Base-by-base conservation (phyloP, 805 yeast genomes). In the Saturnispora diversa region DNA sequence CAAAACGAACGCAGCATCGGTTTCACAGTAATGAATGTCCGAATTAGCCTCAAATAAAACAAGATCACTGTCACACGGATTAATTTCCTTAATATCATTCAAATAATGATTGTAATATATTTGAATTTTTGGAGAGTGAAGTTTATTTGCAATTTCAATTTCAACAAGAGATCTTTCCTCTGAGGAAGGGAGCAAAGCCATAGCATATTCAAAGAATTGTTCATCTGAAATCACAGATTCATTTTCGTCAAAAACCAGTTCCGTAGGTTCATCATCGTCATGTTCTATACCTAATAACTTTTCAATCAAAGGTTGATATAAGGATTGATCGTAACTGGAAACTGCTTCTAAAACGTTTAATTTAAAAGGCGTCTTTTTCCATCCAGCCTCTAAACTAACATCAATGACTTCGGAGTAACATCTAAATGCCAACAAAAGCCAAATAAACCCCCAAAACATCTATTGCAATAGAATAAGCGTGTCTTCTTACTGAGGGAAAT, bases 1-100 rank as follows among this genome's bases (percentile, higher is more conserved):
- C 42, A 92, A 65, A 3, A 96, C 94, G 57, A 75, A 92, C 1
- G 86, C 70, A 43, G 82, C 94, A 41, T 75, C 84, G 3, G 79
- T 64, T 8, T 80, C 73, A 50, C 87, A 78, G 52, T 79, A 80
- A 2, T 69, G 56, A 30, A 50, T 44, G 20, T 66, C 65, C 36
- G 72, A 72, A 15, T 42, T 22, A 6, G 44, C 40, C 43, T 79
- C 75, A 47, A 68, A 68, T 42, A 56, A 34, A 7, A 49, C 47
- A 5, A 40, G 33, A 22, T 48, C 43, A 2, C 16, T 23, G 2
- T 35, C 37, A 24, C 59, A 55, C 38, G 44, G 38, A 7, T 42
- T 31, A 3, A 46, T 46, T 0, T 70, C 63, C n/a, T 50, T 45
- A 0, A 69, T 60, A 0, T 54, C 44, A 1, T 58, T 47, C 2